Base-by-base conservation (phyloP, 1,139 yeast species). In the Waltiozyma sp. region DNA sequence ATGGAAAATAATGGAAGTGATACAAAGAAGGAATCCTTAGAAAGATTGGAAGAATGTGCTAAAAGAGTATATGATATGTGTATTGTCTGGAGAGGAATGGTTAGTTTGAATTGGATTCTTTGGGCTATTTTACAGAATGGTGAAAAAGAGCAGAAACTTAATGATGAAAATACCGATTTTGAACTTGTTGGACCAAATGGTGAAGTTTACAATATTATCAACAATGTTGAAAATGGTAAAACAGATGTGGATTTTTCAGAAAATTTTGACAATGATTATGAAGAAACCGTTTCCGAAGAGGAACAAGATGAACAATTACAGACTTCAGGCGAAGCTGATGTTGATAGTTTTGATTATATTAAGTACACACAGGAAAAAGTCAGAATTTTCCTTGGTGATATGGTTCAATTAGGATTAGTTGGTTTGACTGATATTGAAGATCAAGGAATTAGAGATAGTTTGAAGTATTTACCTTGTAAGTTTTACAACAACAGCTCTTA, bases 81-180 rank as follows among this genome's bases (percentile, higher is more conserved):
- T 38, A 65, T 77, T 9, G 69, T 70, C 44, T 91, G 97, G 96
- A 73, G 96, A 54, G 77, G 93, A 1, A 68, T 87, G 0, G 93
- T 78, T 16, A 83, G 82, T 43, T 69, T 86, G 5, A 77, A 73
- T 57, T 91, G 98, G 98, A 73, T 83, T 24, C 59, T 88, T 24
- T 91, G 98, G 98, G 97, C 95, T 0, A 70, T 91, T 43, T 75
- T 91, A 38, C 95, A 85, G 62, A 73, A 75, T 56, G 84, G 84
- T 37, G 56, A 57, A 28, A 48, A 62, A 18, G 18, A 31, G 4
- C 18, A 31, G 10, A n/a, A 31, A 18, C 5, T 3, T 5, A 14
- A 10, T 10, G 18, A 31, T 16, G 18, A 31, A 3, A 8, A n/a
- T 3, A 18, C 34, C 28, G 28, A 26, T 10, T 49, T 49, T 37